phyloP scores from a whole-genome alignment of 805 yeast species.

The Sugiyamaella floridensis region DNA sequence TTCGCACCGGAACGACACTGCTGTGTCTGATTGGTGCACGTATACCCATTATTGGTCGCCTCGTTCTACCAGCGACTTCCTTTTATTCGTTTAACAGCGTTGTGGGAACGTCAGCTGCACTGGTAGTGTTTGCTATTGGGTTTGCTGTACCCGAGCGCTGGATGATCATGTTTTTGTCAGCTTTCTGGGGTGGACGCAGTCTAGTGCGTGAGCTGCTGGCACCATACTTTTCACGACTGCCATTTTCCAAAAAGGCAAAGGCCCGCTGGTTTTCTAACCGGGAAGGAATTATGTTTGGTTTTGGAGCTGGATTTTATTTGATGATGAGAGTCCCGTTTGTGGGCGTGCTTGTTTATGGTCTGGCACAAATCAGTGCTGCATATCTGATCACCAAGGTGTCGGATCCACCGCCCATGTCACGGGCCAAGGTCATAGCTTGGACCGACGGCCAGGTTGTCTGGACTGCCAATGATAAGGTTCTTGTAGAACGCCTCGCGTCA shows the following conservation, averaged over 20 bases:
- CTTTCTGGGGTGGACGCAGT: slow-evolving; percentile 42
- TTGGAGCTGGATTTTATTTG: slow-evolving; percentile 43
- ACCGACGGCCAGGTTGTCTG: slow-evolving; percentile 28
- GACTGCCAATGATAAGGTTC: slow-evolving; percentile 20
- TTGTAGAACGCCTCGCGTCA: neutral
- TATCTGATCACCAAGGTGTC: slow-evolving; percentile 48
- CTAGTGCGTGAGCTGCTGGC: slow-evolving; percentile 41
- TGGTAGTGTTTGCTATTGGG: slow-evolving; percentile 31
- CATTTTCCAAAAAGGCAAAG: slow-evolving; percentile 37
- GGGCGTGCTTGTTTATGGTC: slow-evolving; percentile 43
- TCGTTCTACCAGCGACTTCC: slow-evolving; percentile 38
- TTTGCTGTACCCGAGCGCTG: slow-evolving; percentile 34
- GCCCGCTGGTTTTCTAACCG: slow-evolving; percentile 46
- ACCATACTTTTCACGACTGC: slow-evolving; percentile 46
- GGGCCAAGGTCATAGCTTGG: slow-evolving; percentile 23
- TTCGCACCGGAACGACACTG: slow-evolving; percentile 27
- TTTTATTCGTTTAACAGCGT: slow-evolving; percentile 39
- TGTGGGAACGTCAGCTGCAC: slow-evolving; percentile 43
- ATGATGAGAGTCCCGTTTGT: slow-evolving; percentile 40
- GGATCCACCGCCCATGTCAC: slow-evolving; percentile 36
- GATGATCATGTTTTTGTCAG: slow-evolving; percentile 35
- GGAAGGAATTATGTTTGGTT: slow-evolving; percentile 51
- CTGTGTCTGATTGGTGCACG: slow-evolving; percentile 32
- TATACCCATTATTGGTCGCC: slow-evolving; percentile 38
- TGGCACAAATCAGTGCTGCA: slow-evolving; percentile 50